Percentiles rank a stretch among this genome's conserved stretches.
These are phyloP conservation scores for Asterochloris erici DNA, from an alignment of 139 green algal genomes.

Conservation along the genomic window DNA sequence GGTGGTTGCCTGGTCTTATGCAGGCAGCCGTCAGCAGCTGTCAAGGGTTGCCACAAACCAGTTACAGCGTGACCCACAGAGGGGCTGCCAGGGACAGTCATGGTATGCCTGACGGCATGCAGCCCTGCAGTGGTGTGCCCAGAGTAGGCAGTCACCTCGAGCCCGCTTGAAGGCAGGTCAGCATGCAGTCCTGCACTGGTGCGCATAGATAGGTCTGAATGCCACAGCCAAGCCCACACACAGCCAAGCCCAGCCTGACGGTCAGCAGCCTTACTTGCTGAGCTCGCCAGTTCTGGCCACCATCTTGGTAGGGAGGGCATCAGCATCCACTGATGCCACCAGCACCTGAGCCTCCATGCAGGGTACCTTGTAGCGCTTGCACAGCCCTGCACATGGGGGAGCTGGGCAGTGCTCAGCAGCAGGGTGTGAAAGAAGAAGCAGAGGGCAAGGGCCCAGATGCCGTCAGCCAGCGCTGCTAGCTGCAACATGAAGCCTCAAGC, in stretches of 20 bases:
- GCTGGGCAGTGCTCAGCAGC: too few species aligned
- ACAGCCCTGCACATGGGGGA: slow-evolving; percentile 43
- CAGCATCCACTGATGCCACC: slow-evolving; percentile 59
- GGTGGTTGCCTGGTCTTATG: too few species aligned
- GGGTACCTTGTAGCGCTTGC: slow-evolving; percentile 61
- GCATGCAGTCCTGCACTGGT: neutral
- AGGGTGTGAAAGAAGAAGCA: too few species aligned
- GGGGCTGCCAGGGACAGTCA: neutral
- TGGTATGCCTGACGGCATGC: neutral
- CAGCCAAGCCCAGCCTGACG: neutral
- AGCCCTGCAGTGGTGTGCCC: neutral
- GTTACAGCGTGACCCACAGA: too few species aligned
- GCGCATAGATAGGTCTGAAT: neutral
- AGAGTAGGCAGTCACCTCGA: neutral
- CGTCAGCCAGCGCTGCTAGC: too few species aligned
- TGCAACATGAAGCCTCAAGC: too few species aligned
- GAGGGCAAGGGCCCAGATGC: too few species aligned
- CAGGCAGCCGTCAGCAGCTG: neutral
- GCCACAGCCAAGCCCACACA: neutral
- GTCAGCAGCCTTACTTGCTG: slow-evolving; percentile 32
- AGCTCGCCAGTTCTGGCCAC: slow-evolving; percentile 55
- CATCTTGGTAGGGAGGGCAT: slow-evolving; percentile 49
- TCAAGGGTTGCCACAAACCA: too few species aligned
- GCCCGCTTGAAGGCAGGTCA: neutral
- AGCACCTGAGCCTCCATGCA: slow-evolving; percentile 57